Evolutionary conservation across 192 early-diverging fungal species (phyloP).

Genomic region (Obelidium mucronatum): DNA sequence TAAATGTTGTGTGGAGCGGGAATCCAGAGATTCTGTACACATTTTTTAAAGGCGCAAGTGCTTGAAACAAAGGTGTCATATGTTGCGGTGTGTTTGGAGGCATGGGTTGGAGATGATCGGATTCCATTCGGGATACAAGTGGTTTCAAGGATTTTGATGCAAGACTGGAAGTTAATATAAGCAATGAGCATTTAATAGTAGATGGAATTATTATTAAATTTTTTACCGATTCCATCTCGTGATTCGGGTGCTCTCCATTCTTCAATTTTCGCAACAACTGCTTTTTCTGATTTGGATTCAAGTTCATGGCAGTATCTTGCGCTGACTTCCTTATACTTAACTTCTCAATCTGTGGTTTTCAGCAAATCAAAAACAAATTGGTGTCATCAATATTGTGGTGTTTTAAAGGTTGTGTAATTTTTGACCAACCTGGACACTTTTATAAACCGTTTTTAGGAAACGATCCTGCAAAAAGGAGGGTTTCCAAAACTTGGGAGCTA

Average conservation of each 20-base stretch:
- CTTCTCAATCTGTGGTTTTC: conserved; percentile 38
- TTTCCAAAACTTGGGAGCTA: neutral
- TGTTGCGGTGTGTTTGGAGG: conserved; percentile 28
- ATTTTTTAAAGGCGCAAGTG: conserved; percentile 10
- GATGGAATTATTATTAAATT: neutral
- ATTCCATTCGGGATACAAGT: conserved; percentile 48
- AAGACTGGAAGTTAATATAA: conserved; percentile 27
- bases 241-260: conserved; percentile 51
- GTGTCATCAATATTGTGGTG: no score
- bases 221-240: conserved; percentile 65
- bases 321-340: conserved; percentile 42
- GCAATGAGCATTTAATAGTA: neutral
- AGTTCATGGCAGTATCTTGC: conserved; percentile 45
- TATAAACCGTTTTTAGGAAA: conserved; percentile 23
- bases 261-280: conserved; percentile 53
- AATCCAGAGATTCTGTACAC: conserved; percentile 50
- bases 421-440: conserved; percentile 29
- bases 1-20: conserved; percentile 43
- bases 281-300: conserved; percentile 48
- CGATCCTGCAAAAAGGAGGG: conserved; percentile 11
- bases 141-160: conserved; percentile 51
- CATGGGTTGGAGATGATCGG: conserved; percentile 36
- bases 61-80: conserved; percentile 20
- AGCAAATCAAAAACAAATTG: no score
- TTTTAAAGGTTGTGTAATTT: neutral